Evolutionary conservation across 495 filamentous ascomycete species (phyloP).

Genomic region (Aspergillus cavernicola): DNA sequence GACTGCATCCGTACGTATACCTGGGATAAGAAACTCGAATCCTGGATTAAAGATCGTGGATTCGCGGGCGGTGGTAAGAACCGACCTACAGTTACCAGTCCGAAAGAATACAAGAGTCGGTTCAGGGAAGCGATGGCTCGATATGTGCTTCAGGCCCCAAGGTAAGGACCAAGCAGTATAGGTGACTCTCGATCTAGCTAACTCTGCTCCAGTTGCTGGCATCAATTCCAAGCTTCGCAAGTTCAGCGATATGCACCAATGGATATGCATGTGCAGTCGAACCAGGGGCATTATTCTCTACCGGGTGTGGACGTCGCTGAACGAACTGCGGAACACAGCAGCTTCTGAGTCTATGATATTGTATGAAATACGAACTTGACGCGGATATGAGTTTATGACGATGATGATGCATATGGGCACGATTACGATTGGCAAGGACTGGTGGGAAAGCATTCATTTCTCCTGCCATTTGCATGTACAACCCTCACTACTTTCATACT

Average conservation of each 20-base stretch:
- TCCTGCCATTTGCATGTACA: neutral
- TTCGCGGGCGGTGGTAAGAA: conserved; percentile 83
- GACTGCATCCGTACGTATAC: conserved; percentile 98
- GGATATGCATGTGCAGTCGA: conserved; percentile 27
- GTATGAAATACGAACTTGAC: neutral
- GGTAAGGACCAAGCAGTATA: conserved; percentile 32
- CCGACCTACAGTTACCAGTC: conserved; percentile 90
- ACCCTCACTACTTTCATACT: neutral
- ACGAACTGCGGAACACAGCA: conserved; percentile 5
- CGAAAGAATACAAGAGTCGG: conserved; percentile 93
- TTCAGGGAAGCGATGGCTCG: conserved; percentile 96
- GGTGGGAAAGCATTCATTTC: neutral
- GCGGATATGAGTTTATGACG: conserved; percentile 11
- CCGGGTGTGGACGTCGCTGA: conserved; percentile 24
- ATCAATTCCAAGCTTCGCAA: conserved; percentile 59
- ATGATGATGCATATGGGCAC: conserved; percentile 10
- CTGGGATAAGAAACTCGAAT: conserved; percentile 99
- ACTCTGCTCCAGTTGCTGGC: conserved; percentile 57
- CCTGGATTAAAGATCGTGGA: conserved; percentile 96
- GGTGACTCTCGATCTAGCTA: neutral
- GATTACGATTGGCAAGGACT: conserved; percentile 3
- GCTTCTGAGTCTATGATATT: neutral
- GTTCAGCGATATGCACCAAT: conserved; percentile 39
- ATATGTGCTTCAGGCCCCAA: conserved; percentile 75
- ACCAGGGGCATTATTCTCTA: conserved; percentile 18